These are phyloP conservation scores for Neophaeococcomyces aloes DNA, from an alignment of 2,329 filamentous ascomycete genomes.

Conservation along the genomic window DNA sequence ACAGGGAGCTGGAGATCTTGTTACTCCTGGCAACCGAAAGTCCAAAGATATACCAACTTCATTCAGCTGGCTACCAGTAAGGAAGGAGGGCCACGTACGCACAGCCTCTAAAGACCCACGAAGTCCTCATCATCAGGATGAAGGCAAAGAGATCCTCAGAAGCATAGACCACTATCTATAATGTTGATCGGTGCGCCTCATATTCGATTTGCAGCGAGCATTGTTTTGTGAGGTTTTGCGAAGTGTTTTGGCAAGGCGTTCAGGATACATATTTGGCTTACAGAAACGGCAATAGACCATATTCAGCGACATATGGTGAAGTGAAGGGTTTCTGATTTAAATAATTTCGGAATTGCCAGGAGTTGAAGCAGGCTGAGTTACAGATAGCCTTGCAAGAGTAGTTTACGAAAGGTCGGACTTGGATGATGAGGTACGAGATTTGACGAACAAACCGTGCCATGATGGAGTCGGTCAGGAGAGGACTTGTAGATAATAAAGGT, in stretches of 20 bases:
- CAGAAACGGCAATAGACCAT: not conserved
- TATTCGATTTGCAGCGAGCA: not conserved
- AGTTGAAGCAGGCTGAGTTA: no score
- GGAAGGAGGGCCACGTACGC: slow-evolving; percentile 1
- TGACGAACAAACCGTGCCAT: slow-evolving; percentile 2
- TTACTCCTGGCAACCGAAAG: slow-evolving; percentile 9
- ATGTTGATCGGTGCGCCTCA: not conserved
- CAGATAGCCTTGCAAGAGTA: not conserved
- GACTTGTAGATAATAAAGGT: not conserved
- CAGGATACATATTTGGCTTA: not conserved
- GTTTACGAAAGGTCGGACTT: not conserved
- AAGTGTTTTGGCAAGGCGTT: slow-evolving; percentile 6
- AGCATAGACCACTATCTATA: slow-evolving; percentile 22
- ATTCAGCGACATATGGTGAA: not conserved
- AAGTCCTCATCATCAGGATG: slow-evolving; percentile 21
- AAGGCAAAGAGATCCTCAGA: slow-evolving; percentile 19
- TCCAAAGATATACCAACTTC: slow-evolving; percentile 1
- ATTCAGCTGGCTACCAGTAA: slow-evolving; percentile 4
- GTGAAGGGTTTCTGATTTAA: not conserved
- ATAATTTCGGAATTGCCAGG: not conserved
- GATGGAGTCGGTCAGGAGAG: not conserved
- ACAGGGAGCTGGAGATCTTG: slow-evolving; percentile 27
- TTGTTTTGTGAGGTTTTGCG: not conserved
- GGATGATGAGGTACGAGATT: slow-evolving; percentile 6
- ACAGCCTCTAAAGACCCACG: slow-evolving; percentile 16